Conservation (phyloP, 2,329 filamentous ascomycete genomes). For the Penicillium sp. region DNA sequence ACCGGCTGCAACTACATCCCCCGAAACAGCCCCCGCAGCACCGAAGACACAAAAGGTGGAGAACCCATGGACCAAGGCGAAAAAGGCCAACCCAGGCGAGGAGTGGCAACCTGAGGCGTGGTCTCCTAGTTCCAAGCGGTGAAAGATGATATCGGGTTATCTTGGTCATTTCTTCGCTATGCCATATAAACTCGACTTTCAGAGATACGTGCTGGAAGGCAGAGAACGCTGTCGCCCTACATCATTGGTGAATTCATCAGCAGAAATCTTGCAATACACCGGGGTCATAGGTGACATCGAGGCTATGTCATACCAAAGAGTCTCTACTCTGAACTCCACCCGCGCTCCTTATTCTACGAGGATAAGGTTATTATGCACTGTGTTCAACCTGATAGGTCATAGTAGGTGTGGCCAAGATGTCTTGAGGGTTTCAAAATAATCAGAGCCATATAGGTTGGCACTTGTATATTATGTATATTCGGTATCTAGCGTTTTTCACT, state of each 20-base stretch:
- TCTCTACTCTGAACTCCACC: not conserved
- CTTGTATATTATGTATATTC: not conserved
- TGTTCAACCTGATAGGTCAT: not conserved
- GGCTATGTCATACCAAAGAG: not conserved
- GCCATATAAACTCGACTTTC: not conserved
- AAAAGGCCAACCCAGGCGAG: conserved; percentile 56
- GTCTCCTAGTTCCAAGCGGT: conserved; percentile 50
- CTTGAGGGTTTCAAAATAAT: not conserved
- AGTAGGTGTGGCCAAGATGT: not conserved
- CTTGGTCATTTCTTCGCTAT: not conserved
- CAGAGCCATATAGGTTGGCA: not conserved
- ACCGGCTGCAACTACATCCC: not conserved
- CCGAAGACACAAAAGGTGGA: conserved; percentile 21
- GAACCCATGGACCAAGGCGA: conserved; percentile 60
- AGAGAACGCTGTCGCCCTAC: not conserved
- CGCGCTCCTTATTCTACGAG: not conserved
- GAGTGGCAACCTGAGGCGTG: conserved; percentile 67
- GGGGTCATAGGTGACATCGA: not conserved
- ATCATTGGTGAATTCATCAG: not conserved
- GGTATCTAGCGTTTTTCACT: not conserved
- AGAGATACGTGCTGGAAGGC: not conserved
- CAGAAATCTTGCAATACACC: not conserved
- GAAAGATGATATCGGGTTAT: conserved; percentile 27
- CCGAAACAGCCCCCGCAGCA: conserved; percentile 3
- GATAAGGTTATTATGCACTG: not conserved